Conservation (phyloP, 768 basidiomycete genomes). For the Leccinum obscurum region DNA sequence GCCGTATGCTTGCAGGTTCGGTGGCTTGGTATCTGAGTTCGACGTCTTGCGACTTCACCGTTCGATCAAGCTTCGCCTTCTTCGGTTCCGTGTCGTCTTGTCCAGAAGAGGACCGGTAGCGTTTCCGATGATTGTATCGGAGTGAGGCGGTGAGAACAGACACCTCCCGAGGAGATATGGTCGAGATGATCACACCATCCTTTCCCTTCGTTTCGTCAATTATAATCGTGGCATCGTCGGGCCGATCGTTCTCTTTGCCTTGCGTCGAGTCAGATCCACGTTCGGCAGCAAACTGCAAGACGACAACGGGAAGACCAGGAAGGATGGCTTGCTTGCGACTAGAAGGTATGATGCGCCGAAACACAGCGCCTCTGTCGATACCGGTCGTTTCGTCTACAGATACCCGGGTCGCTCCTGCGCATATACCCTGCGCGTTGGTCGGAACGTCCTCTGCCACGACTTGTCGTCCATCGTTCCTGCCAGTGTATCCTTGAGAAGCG, state of each 20-base stretch:
- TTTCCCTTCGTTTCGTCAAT: background rate
- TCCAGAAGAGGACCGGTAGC: slow-evolving; percentile 11
- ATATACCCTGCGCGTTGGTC: slow-evolving; percentile 9
- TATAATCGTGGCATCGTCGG: background rate
- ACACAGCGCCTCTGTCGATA: background rate
- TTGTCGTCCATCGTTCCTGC: background rate
- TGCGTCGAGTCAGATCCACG: background rate
- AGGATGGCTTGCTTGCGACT: background rate
- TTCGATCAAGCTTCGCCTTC: slow-evolving; percentile 18
- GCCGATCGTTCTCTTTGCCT: background rate
- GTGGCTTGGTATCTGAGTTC: slow-evolving; percentile 25
- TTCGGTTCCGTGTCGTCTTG: slow-evolving; percentile 10
- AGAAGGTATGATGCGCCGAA: background rate
- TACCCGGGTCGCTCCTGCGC: background rate
- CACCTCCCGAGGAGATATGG: background rate
- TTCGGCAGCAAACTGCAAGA: background rate
- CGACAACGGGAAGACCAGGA: background rate
- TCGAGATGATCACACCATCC: background rate
- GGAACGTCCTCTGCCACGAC: background rate
- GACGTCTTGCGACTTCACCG: background rate
- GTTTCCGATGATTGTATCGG: slow-evolving; percentile 11
- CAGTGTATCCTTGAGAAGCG: background rate
- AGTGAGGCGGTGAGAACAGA: background rate
- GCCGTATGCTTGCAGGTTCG: slow-evolving; percentile 41
- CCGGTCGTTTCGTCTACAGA: background rate